Percentiles rank a stretch among this genome's conserved stretches.
Conservation (phyloP, 805 yeast genomes). For the Candida methanosorbosa region DNA sequence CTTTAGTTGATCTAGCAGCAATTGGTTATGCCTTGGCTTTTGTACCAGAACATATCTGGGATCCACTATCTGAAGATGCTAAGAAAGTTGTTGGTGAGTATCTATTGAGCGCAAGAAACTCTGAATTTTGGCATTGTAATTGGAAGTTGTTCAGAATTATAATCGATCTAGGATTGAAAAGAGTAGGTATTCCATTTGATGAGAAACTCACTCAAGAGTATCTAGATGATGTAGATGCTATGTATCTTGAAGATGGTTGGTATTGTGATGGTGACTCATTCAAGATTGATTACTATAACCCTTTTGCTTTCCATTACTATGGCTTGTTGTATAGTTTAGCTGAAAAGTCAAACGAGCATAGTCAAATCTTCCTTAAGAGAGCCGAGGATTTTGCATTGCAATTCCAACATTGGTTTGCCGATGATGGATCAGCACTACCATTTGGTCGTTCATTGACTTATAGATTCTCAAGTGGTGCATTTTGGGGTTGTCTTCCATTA, state of each 20-base stretch:
- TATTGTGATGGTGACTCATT: conserved; percentile 20
- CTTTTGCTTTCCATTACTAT: conserved; percentile 24
- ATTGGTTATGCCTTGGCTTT: conserved; percentile 17
- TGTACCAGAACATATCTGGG: conserved; percentile 19
- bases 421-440: background rate
- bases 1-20: conserved; percentile 23
- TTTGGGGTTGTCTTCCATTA: conserved; percentile 1
- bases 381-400: conserved; percentile 15
- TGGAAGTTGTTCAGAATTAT: conserved; percentile 23
- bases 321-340: conserved; percentile 13
- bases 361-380: conserved; percentile 10
- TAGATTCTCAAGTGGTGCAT: conserved; percentile 1
- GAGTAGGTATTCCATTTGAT: conserved; percentile 12
- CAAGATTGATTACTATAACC: conserved; percentile 21
- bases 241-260: conserved; percentile 23
- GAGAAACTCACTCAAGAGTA: conserved; percentile 6
- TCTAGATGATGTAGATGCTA: conserved; percentile 14
- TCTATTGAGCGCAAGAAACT: conserved; percentile 11
- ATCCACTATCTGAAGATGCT: conserved; percentile 13
- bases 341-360: conserved; percentile 10
- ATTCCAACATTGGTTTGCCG: conserved; percentile 14
- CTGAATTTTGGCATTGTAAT: conserved; percentile 12
- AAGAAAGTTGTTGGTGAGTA: conserved; percentile 12
- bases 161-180: conserved; percentile 18
- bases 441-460: conserved; percentile 1